Base-by-base conservation (phyloP, 2,329 filamentous ascomycete genomes). In the Aspergillus japonicus region DNA sequence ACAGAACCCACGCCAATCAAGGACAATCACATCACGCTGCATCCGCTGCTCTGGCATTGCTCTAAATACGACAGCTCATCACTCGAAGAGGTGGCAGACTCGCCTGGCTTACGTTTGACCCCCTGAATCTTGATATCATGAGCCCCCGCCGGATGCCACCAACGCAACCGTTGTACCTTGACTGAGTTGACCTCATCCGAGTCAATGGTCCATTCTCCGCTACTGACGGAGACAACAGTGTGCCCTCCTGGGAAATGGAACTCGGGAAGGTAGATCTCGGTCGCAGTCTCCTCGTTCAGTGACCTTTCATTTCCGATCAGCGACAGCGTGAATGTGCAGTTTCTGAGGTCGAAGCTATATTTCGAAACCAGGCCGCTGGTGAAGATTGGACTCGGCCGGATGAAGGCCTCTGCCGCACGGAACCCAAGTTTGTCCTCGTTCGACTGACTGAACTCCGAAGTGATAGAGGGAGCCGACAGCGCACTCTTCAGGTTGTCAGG, bases 121-220 rank as follows among this genome's bases (percentile, higher is more conserved):
- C 95, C 95, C 21, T 84, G 87, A 8, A 97, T 83, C 62, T 84
- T 89, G 57, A 99, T 82, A 51, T 80, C 87, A 77, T 98, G 94
- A 66, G 92, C 87, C 2, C 94, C 95, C 58, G 89, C 88, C 1
- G 86, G 86, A 77, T 99, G 93, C 93, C 94, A 97, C 95, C 95
- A 99, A 67, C 86, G 86, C 64, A 99, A 78, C 64, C 85, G 85
- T 78, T 97, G 94, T 61, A 92, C 80, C 66, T 86, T 79, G 5
- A 86, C 86, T 0, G 85, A 86, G 62, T 90, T 85, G 8, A 86
- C 83, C 58, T 92, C 89, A 61, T 92, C 88, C 5, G 81, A 84
- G 66, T 86, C 87, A 62, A 98, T 91, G 66, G 89, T 87, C 93
- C 93, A 99, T 72, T 94, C 95, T 6, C 96, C 96, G 0, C 89